Base-by-base conservation (phyloP, 2,329 filamentous ascomycete genomes). In the Allantophomopsis lycopodina region DNA sequence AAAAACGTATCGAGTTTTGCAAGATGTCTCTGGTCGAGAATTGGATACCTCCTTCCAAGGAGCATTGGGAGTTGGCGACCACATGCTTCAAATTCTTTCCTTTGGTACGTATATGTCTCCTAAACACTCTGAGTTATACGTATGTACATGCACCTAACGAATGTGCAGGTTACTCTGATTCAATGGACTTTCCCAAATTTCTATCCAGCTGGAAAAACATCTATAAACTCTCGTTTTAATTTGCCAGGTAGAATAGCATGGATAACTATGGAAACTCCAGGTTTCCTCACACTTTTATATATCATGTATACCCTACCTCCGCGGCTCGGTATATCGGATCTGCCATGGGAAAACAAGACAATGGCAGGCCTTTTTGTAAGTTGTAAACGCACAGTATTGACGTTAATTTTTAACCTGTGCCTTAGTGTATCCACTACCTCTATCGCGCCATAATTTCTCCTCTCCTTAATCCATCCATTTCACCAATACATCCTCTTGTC, bases 131-230 rank as follows among this genome's bases (percentile, higher is more conserved):
- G 5, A n/a, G 15, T 12, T 10, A n/a, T n/a, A n/a, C n/a, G 16
- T 30, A 21, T 14, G 40, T 15, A 13, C 15, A n/a, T 36, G 17
- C 5, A 35, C n/a, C 21, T 18, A 12, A n/a, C 1, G 30, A 17
- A 15, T 44, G 18, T n/a, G 6, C 44, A 94, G 86, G 54, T 86
- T 46, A 79, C 79, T 0, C 71, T 76, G 1, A 38, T 74, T 16
- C 87, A 94, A 74, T 93, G 82, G 79, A 13, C 46, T 3, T 63
- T 70, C n/a, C 71, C 75, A 40, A 28, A 10, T 8, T 94, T 76
- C 71, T 91, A 95, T 58, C 84, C 84, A 38, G 86, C 89, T 66
- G 91, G 91, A 58, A 96, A 96, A 62, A 94, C 88, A 2, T 94
- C 86, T 3, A 70, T 77, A 14, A 55, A 68, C 3, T 87, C 81